Base-by-base conservation (phyloP, 495 filamentous ascomycete species). In the Lophiostoma macrostomum region DNA sequence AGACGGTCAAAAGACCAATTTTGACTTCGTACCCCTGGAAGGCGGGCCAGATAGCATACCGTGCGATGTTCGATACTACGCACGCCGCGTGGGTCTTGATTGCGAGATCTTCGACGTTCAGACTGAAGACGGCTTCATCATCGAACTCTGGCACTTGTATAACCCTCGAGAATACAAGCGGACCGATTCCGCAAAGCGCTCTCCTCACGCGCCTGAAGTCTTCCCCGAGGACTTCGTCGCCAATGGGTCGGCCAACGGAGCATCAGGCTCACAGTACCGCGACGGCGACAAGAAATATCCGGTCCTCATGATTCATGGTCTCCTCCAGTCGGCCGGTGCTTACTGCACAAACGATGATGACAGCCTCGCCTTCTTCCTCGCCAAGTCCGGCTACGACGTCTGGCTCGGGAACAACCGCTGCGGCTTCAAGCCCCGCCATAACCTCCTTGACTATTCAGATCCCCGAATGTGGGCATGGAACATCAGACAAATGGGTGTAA, bases 401-500 rank as follows among this genome's bases (percentile, higher is more conserved):
- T 97, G 91, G 91, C 77, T 96, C 4, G 91, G 93, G 5, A 95
- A 96, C 67, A 96, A 95, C 64, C 83, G 91, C 19, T 96, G 93
- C 65, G 93, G 91, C 11, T 86, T 91, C 65, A 64, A 76, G 0
- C 90, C 91, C 2, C 75, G 81, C 54, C 91, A 97, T 60, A 79
- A 76, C 0, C 72, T 83, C 11, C 74, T 97, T 36, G 73, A 74
- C 1, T 80, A 84, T 52, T 72, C 72, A 14, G 91, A 97, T 63
- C 91, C 91, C 5, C 80, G 91, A 16, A 95, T 97, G 90, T 97
- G 91, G 91, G 80, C 84, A 10, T 97, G 91, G 91, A 95, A 95
- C 62, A 94, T 96, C 49, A 80, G 87, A 0, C 89, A 96, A 69
- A 91, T 96, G 82, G 93, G 91, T 12, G 83, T 88, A 0, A 80